Base-by-base conservation (phyloP, 208 protist genomes). In the Trichomonas gallinae region DNA sequence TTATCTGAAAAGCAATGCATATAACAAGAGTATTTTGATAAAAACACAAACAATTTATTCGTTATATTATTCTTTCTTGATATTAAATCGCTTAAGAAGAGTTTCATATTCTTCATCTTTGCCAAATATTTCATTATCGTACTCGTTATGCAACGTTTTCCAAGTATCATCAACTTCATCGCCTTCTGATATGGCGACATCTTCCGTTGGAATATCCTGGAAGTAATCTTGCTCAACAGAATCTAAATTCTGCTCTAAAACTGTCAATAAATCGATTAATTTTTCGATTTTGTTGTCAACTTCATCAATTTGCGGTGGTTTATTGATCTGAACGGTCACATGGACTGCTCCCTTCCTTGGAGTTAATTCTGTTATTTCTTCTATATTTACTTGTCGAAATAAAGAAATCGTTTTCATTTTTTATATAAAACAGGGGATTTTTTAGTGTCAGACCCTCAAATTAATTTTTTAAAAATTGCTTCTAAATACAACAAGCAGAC, bases 101-200 rank as follows among this genome's bases (percentile, higher is more conserved):
- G 87, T 42, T 51, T 93, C 44, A 93, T 93, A 93, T 51, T 93
- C 87, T 4, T 42, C n/a, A 51, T 93, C 87, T 93, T 93, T 93
- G 34, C 44, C 87, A 51, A 48, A 42, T 48, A 93, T 58, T 93
- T 93, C 87, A 38, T 93, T 40, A 15, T 93, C 44, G 31, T 93
- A 93, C 51, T 93, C 87, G 8, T 93, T 48, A n/a, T 93, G 87
- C 10, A 93, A 26, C 10, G 44, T 38, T 23, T 93, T 93, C 87
- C 87, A 93, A 48, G 42, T 93, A n/a, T 93, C 87, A 36, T 93
- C 87, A 23, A 93, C 44, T 42, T 48, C 40, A 48, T 40, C 44
- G 11, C 17, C 10, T 48, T 93, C 87, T 34, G 44, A 51, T 26
- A 51, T 13, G 3, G 87, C 17, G 38, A 48, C 87, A 38, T 51